Percentiles rank a stretch among this genome's conserved stretches.
Evolutionary conservation across 2,329 filamentous ascomycete genomes (phyloP).

Genomic region (Nemania serpens): DNA sequence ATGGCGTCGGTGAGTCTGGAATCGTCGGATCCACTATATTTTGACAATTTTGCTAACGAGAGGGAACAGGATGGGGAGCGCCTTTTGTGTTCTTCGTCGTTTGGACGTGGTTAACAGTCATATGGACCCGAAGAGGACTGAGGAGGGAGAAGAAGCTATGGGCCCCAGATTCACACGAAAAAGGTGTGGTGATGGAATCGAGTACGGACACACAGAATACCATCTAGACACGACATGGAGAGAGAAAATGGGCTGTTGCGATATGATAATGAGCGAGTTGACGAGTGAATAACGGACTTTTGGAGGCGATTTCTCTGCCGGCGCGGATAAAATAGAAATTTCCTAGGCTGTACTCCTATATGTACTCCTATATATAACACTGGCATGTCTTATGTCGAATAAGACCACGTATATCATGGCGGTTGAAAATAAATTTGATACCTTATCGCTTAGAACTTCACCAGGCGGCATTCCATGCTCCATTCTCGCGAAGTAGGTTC

Average conservation of each 20-base stretch:
- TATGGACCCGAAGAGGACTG: conserved; percentile 34
- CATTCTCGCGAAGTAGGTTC: too few relatives aligned
- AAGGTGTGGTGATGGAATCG: conserved; percentile 15
- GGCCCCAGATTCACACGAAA: conserved; percentile 20
- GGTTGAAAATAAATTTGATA: too few relatives aligned
- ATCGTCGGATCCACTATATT: too few relatives aligned
- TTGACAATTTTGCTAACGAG: conserved; percentile 13
- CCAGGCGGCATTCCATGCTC: too few relatives aligned
- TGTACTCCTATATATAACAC: too few relatives aligned
- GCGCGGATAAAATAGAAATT: too few relatives aligned
- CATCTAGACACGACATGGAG: conserved; percentile 9
- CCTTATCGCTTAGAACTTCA: too few relatives aligned
- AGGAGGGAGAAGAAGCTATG: conserved; percentile 34
- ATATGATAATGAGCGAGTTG: conserved; percentile 1
- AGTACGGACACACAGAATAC: conserved; percentile 14
- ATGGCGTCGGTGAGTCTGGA: conserved; percentile 48
- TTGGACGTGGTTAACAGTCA: conserved; percentile 37
- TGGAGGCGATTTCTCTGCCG: neutral
- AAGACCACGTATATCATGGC: too few relatives aligned
- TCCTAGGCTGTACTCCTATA: too few relatives aligned
- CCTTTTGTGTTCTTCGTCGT: conserved; percentile 35
- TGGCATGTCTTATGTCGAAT: too few relatives aligned
- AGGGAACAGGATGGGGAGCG: conserved; percentile 35
- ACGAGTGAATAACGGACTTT: neutral
- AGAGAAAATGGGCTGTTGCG: neutral